phyloP scores from a whole-genome alignment of 164 flowering plant species.

The Berberis thunbergii region DNA sequence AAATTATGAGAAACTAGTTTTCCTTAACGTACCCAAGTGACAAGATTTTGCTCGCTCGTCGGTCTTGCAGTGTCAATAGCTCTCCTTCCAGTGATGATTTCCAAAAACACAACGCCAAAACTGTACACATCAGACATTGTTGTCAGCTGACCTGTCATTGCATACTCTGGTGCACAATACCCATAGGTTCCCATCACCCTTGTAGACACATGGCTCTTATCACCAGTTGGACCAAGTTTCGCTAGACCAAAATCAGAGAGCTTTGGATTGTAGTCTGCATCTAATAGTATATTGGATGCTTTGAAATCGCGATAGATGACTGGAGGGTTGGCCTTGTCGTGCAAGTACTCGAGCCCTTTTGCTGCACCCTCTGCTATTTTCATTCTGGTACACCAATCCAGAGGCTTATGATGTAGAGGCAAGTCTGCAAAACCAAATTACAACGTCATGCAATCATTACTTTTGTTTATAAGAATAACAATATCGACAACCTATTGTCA shows the following conservation, averaged over 20 bases:
- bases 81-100: slow-evolving; percentile 80
- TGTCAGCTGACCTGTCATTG: slow-evolving; percentile 70
- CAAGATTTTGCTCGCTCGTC: slow-evolving; percentile 58
- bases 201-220: slow-evolving; percentile 61
- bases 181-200: slow-evolving; percentile 93
- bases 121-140: slow-evolving; percentile 85
- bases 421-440: slow-evolving; percentile 30
- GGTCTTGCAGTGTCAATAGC: slow-evolving; percentile 68
- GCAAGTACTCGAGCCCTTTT: slow-evolving; percentile 77
- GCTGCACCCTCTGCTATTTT: slow-evolving; percentile 84
- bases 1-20: background rate
- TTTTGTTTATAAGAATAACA: background rate
- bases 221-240: slow-evolving; percentile 77
- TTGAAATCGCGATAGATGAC: slow-evolving; percentile 83
- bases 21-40: slow-evolving; percentile 50
- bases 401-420: slow-evolving; percentile 34
- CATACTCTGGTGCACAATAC: slow-evolving; percentile 89
- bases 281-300: slow-evolving; percentile 70
- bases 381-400: slow-evolving; percentile 75
- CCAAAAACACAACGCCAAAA: slow-evolving; percentile 86
- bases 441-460: background rate
- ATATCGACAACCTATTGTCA: background rate
- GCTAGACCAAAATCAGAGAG: slow-evolving; percentile 96
- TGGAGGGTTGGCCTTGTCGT: slow-evolving; percentile 67
- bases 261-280: slow-evolving; percentile 52